Evolutionary conservation across 73 alveolate species (phyloP), one percentile per base, ranked within the genome.

Genomic region (Durusdinium trenchii): DNA sequence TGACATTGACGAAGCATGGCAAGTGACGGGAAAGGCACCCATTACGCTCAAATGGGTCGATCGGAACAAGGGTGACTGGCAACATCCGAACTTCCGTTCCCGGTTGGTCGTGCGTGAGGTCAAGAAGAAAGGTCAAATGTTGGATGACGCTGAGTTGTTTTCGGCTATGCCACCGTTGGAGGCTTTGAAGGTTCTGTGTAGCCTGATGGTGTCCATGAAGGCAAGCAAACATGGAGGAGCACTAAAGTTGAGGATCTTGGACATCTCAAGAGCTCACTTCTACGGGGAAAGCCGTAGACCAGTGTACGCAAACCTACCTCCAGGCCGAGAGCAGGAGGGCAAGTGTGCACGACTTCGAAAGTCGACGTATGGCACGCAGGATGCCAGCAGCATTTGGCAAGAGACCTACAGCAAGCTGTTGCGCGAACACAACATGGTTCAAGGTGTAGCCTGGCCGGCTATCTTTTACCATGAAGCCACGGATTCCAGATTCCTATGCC

Each of bases 91-190:
- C 69, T 60, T 30, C 46, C 7, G 96, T 28, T 35, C 67, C 40
- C 47, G 96, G 38, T 42, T 87, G n/a, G 83, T 60, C 3, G 96
- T 64, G 42, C n/a, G 96, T 3, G 96, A 87, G 71, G 38, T 87
- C 51, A 87, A 87, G 71, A 18, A 3, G 9, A 23, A 6, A 7
- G 28, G 36, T 38, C 51, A 4, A 1, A 7, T 71, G 16, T 26
- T 60, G 85, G 79, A 64, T 1, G 96, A 60, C 3, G 18, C 1
- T 30, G 96, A 60, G 38, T 46, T 35, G 23, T 87, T 43, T 32
- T 35, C 61, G 26, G 85, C 79, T 3, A 87, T 87, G 96, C 96
- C 96, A 2, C 96, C 96, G 38, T 51, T 87, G 32, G 96, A 87
- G 60, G 96, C 96, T 14, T 42, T 87, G 36, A 87, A 87, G 71